Base-by-base conservation (phyloP, 441 rosid species). In the Pelargonium fulgidum region DNA sequence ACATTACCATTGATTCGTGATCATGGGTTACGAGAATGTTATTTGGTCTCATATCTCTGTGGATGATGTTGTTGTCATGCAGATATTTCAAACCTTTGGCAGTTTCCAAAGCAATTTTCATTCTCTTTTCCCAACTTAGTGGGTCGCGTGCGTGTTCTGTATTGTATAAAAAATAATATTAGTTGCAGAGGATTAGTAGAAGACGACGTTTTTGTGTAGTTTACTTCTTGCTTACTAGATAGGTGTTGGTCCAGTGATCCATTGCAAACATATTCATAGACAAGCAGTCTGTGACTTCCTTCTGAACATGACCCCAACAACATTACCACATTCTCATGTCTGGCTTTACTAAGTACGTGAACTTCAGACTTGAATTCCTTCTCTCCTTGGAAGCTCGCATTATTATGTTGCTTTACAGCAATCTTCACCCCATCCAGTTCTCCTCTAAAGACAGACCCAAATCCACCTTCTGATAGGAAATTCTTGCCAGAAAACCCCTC, bases 21-120 rank as follows among this genome's bases (percentile, higher is more conserved):
- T 78, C 83, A 70, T 81, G 85, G 14, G 77, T 85, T 36, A 82
- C 71, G 19, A 75, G 68, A 68, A 79, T 86, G 84, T 86, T 88
- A 73, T 79, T 84, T 58, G 91, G 86, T 64, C 91, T 74, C 85
- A 84, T 77, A 69, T 88, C 82, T 68, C 87, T 73, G 64, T 86
- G 89, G 71, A 85, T 72, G 76, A 80, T 80, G 75, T 66, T 80
- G 69, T 81, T 77, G 36, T 77, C 75, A 29, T 82, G 86, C 9
- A 84, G 77, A 67, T 79, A 77, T 56, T 68, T 64, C 64, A 85
- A 73, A 14, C 83, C 86, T 75, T 68, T 80, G 11, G 85, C 71
- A 24, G 81, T 72, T 24, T 79, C 83, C 5, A 81, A 5, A 20
- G 83, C 82, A 70, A 79, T 76, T 58, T 73, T 79, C 75, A 78